phyloP scores from a whole-genome alignment of 257 asterid species.

The Fraxinus anomala region DNA sequence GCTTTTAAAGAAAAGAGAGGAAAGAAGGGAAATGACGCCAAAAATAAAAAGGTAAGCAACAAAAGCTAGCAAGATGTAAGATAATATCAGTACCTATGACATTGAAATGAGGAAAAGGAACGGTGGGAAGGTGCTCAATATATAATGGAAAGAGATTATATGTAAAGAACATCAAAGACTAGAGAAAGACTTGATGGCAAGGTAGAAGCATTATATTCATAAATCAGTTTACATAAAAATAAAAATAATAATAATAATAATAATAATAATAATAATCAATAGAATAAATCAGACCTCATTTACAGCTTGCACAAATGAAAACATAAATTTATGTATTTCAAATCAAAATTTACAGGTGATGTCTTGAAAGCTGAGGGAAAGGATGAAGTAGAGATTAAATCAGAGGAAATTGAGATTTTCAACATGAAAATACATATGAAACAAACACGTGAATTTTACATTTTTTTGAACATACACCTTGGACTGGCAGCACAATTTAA shows the following conservation, averaged over 20 bases:
- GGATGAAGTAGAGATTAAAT: background rate
- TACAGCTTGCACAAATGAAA: background rate
- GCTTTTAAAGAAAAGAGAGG: background rate
- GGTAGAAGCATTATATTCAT: slow-evolving; percentile 3
- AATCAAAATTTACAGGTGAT: background rate
- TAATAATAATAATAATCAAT: background rate
- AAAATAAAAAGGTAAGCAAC: background rate
- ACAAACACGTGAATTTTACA: slow-evolving; percentile 4
- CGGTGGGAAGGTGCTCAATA: background rate
- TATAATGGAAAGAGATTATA: background rate
- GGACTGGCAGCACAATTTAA: background rate
- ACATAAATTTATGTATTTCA: background rate
- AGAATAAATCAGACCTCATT: background rate
- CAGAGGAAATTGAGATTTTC: slow-evolving; percentile 11
- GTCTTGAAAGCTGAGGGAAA: background rate
- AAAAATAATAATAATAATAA: background rate
- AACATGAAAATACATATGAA: background rate
- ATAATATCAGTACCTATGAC: slow-evolving; percentile 1
- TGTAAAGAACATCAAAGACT: background rate
- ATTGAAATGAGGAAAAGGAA: background rate
- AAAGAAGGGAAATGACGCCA: background rate
- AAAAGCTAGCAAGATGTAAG: slow-evolving; percentile 3
- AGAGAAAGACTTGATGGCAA: background rate
- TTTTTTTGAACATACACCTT: slow-evolving; percentile 16
- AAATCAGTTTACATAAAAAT: background rate